Evolutionary conservation across 345 rosid species (phyloP).

Genomic region (Salix koriyanagi): DNA sequence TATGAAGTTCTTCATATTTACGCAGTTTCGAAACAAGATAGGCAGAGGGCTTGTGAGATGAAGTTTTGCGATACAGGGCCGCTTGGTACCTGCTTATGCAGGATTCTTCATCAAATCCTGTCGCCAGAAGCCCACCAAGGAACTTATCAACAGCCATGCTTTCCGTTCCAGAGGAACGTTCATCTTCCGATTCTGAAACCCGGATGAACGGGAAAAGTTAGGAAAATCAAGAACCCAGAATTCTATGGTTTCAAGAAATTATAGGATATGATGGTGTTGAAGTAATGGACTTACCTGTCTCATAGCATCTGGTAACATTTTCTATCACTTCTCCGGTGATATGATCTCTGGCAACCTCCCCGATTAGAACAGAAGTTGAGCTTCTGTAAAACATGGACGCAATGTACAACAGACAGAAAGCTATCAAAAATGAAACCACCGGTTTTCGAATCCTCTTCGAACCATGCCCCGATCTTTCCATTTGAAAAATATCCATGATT

Average conservation of each 20-base stretch:
- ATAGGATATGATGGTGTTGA: not conserved
- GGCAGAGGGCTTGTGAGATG: slow-evolving; percentile 10
- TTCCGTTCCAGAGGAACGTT: not conserved
- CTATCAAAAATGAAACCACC: not conserved
- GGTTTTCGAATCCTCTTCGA: not conserved
- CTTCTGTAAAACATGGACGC: not conserved
- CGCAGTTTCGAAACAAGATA: slow-evolving; percentile 13
- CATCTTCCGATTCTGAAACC: not conserved
- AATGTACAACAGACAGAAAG: not conserved
- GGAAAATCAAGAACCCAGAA: no score
- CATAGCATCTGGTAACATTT: not conserved
- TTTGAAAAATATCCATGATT: not conserved
- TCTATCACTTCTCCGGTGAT: not conserved
- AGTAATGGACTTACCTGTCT: not conserved
- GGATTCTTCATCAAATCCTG: slow-evolving; percentile 14
- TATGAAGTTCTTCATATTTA: slow-evolving; percentile 17
- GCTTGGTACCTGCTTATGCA: slow-evolving; percentile 15
- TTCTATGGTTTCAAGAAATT: not conserved
- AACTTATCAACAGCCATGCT: not conserved
- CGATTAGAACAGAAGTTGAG: not conserved
- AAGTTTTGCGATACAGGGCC: not conserved
- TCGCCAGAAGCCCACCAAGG: slow-evolving; percentile 5
- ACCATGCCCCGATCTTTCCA: not conserved
- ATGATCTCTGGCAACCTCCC: not conserved
- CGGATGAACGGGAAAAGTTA: not conserved